Percentiles rank a stretch among this genome's conserved stretches.
Conservation (phyloP, 176 grass and related monocot species). For the Aegilops bicornis region DNA sequence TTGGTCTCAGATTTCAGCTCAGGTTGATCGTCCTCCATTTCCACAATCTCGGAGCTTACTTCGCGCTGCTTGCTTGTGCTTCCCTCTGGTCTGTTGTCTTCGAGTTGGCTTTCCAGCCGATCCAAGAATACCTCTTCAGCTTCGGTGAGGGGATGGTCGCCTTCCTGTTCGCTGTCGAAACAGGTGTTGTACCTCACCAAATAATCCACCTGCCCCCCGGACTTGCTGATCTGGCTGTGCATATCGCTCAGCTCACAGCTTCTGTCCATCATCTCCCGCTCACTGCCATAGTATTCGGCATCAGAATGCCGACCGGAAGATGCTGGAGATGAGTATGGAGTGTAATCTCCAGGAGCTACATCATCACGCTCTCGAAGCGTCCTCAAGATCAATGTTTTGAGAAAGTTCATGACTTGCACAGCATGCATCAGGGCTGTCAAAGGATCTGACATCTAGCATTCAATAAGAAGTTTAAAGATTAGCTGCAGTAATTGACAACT, state of each 20-base stretch:
- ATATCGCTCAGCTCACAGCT: conserved; percentile 54
- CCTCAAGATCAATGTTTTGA: conserved; percentile 89
- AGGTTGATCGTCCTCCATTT: conserved; percentile 15
- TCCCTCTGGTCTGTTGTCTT: conserved; percentile 23
- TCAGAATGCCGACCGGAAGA: conserved; percentile 30
- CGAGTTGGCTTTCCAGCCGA: conserved; percentile 41
- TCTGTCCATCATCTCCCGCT: conserved; percentile 44
- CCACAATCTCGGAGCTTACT: conserved; percentile 2
- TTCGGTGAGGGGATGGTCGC: conserved; percentile 44
- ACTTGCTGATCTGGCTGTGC: conserved; percentile 49
- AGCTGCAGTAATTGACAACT: background rate
- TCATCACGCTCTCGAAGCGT: conserved; percentile 71
- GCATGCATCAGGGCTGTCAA: conserved; percentile 96
- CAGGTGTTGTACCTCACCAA: conserved; percentile 53
- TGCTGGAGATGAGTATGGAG: conserved; percentile 63
- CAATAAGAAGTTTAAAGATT: conserved; percentile 28
- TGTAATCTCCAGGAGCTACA: conserved; percentile 48
- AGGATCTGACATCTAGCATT: conserved; percentile 93
- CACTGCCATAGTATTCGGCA: conserved; percentile 37
- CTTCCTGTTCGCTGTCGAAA: conserved; percentile 52
- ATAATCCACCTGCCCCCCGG: conserved; percentile 43
- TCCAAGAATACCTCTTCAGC: conserved; percentile 59
- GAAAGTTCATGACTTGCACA: conserved; percentile 98
- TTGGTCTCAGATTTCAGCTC: conserved; percentile 17
- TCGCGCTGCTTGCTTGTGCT: background rate